Conservation (phyloP, 2,329 filamentous ascomycete species). For the Sarocladium brachiariae region DNA sequence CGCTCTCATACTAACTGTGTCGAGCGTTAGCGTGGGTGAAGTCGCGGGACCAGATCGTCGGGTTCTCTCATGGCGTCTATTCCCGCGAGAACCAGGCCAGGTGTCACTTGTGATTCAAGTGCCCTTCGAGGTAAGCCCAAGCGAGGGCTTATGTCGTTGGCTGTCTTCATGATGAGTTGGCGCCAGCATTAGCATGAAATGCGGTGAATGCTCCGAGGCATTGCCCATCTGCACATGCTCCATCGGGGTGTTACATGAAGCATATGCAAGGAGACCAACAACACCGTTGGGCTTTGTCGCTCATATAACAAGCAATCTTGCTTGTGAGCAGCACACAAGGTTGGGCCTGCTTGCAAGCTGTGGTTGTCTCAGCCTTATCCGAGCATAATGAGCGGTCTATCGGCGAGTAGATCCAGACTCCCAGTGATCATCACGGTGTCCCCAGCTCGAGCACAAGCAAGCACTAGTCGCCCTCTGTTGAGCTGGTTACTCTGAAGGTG, state of each 20-base stretch:
- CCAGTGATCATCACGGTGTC: background rate
- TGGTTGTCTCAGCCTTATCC: background rate
- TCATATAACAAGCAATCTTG: background rate
- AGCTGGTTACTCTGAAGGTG: no score
- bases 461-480: no score
- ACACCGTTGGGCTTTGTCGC: background rate
- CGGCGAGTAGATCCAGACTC: background rate
- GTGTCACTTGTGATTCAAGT: background rate
- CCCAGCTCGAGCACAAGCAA: background rate
- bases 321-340: background rate
- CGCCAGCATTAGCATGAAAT: background rate
- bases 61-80: constrained; percentile 13
- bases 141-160: background rate
- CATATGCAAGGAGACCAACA: background rate
- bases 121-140: background rate
- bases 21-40: constrained; percentile 22
- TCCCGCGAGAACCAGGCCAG: background rate
- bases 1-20: constrained; percentile 4
- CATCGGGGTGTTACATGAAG: background rate
- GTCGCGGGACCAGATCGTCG: constrained; percentile 29
- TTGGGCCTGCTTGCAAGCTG: background rate
- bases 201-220: background rate
- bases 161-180: background rate
- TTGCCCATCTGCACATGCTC: background rate
- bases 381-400: background rate